Conservation (phyloP, 495 filamentous ascomycete species). For the Podospora australis region DNA sequence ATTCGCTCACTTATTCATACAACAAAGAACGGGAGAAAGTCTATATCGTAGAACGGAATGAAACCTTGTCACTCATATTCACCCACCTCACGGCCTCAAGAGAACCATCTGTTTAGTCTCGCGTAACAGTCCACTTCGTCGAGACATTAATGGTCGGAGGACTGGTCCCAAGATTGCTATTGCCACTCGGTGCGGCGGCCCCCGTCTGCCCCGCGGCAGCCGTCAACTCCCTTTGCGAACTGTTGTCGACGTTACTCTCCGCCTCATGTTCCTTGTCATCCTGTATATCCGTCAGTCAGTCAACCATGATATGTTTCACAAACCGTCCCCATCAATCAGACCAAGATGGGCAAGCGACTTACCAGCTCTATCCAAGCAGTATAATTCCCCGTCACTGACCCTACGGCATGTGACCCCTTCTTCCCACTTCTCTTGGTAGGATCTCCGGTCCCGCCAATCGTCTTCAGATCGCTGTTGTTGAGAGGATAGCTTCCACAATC, state of each 20-base stretch:
- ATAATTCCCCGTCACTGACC: not conserved
- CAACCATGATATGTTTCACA: too few relatives aligned
- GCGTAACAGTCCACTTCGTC: not conserved
- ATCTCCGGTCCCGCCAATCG: not conserved
- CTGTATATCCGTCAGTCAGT: not conserved
- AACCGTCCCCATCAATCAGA: too few relatives aligned
- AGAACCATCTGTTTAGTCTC: too few relatives aligned
- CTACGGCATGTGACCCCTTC: not conserved
- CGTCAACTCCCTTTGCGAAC: not conserved
- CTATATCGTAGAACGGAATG: too few relatives aligned
- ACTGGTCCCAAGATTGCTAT: too few relatives aligned
- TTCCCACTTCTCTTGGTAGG: not conserved
- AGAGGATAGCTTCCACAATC: not conserved
- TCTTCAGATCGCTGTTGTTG: not conserved
- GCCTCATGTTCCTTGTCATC: conserved; percentile 1
- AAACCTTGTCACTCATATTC: too few relatives aligned
- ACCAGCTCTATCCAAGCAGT: conserved; percentile 5
- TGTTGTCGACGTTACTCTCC: not conserved
- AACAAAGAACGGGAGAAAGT: too few relatives aligned
- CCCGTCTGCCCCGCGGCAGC: not conserved
- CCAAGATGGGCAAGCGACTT: not conserved
- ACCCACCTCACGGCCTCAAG: too few relatives aligned
- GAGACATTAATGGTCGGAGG: not conserved
- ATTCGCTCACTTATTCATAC: too few relatives aligned
- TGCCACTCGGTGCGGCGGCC: not conserved